Percentiles rank a stretch among this genome's conserved stretches.
These are phyloP conservation scores for Catunica adiposa DNA, from an alignment of 2,329 filamentous ascomycete genomes.

Conservation along the genomic window DNA sequence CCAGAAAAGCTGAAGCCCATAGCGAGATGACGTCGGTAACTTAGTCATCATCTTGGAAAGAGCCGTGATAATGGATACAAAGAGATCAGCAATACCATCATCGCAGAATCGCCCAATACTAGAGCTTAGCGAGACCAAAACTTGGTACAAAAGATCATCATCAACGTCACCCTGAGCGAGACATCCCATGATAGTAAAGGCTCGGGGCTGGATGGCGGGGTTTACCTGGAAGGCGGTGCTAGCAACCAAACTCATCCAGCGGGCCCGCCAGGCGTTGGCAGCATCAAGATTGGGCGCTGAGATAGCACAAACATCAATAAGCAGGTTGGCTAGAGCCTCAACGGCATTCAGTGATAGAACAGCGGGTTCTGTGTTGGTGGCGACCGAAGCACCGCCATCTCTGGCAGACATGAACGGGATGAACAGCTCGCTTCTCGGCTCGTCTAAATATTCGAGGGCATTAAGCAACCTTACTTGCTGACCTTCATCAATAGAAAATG, in stretches of 20 bases:
- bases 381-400: slow-evolving; percentile 35
- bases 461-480: slow-evolving; percentile 38
- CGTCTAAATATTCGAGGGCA: slow-evolving; percentile 41
- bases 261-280: slow-evolving; percentile 51
- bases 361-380: slow-evolving; percentile 27
- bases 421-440: slow-evolving; percentile 42
- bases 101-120: slow-evolving; percentile 49
- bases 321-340: slow-evolving; percentile 42
- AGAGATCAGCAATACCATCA: slow-evolving; percentile 49
- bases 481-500: slow-evolving; percentile 44
- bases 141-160: slow-evolving; percentile 54
- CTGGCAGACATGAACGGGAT: slow-evolving; percentile 21
- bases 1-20: slow-evolving; percentile 55
- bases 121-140: slow-evolving; percentile 49
- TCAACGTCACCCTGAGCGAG: slow-evolving; percentile 55
- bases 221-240: slow-evolving; percentile 61
- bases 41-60: slow-evolving; percentile 58
- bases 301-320: slow-evolving; percentile 47
- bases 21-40: slow-evolving; percentile 47
- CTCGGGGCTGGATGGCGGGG: slow-evolving; percentile 51
- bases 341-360: slow-evolving; percentile 10
- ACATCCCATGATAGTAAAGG: slow-evolving; percentile 56
- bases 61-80: slow-evolving; percentile 49
- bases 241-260: slow-evolving; percentile 58
- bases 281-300: slow-evolving; percentile 48